A percentile compares a stretch with the other conserved stretches of the same genome.
Evolutionary conservation across 2,329 filamentous ascomycete species (phyloP).

Genomic region (Fusarium chlamydosporum): DNA sequence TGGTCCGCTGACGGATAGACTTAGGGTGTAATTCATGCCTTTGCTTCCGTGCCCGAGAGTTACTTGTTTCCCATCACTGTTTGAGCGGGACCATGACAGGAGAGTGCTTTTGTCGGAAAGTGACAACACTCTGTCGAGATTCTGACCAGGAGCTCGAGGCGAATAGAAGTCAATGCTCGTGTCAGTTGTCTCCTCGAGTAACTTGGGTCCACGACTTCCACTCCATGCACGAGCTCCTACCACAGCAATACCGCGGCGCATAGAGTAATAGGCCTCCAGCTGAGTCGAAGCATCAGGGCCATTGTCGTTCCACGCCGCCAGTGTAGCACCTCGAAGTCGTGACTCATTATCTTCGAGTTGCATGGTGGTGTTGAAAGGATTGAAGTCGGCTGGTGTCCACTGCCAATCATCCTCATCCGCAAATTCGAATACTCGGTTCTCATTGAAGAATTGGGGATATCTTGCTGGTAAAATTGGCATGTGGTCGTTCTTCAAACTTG

Average conservation of each 20-base stretch:
- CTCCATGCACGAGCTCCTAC: slow-evolving; percentile 27
- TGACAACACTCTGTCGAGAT: neutral
- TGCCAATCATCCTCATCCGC: slow-evolving; percentile 14
- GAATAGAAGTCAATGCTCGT: slow-evolving; percentile 21
- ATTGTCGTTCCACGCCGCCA: slow-evolving; percentile 33
- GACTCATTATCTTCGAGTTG: slow-evolving; percentile 5
- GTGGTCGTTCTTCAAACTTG: slow-evolving; percentile 31
- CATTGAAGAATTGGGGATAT: slow-evolving; percentile 32
- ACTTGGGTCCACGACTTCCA: slow-evolving; percentile 13
- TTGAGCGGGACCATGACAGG: slow-evolving; percentile 7
- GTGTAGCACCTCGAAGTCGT: neutral
- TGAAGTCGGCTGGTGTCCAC: slow-evolving; percentile 25
- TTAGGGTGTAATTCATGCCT: slow-evolving; percentile 26
- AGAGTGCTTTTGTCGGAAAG: fast-evolving
- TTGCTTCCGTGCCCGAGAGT: slow-evolving; percentile 12
- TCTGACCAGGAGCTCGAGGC: slow-evolving; percentile 13
- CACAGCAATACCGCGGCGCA: slow-evolving; percentile 28
- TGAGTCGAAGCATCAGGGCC: slow-evolving; percentile 23
- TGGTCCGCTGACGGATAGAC: neutral
- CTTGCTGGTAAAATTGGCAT: slow-evolving; percentile 30
- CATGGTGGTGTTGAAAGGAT: slow-evolving; percentile 17
- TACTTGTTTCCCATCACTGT: neutral
- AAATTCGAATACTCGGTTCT: slow-evolving; percentile 17
- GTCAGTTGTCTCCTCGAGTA: slow-evolving; percentile 1
- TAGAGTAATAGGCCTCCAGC: slow-evolving; percentile 30